Evolutionary conservation across 495 filamentous ascomycete genomes (phyloP).

Genomic region (Friedmanniomyces simplex): DNA sequence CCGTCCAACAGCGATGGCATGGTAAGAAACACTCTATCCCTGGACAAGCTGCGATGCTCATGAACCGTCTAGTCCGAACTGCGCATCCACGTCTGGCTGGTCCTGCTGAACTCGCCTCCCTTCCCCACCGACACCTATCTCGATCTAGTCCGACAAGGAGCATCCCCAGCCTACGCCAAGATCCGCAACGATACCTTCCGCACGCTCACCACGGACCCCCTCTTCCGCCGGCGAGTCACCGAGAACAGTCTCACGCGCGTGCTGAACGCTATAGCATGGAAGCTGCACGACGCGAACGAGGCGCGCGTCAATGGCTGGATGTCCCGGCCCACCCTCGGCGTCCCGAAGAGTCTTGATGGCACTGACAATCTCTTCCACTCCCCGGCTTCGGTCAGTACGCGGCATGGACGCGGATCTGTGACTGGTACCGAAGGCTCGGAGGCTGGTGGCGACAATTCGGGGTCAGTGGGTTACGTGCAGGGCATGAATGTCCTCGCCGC

Average conservation of each 20-base stretch:
- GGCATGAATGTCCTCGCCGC: conserved; percentile 99
- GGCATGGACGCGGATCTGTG: conserved; percentile 14
- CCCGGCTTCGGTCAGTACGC: conserved; percentile 21
- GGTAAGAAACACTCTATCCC: conserved; percentile 40
- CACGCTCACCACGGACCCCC: conserved; percentile 85
- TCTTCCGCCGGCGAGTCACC: conserved; percentile 88
- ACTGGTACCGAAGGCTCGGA: conserved; percentile 45
- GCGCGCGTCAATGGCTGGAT: conserved; percentile 36
- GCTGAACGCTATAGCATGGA: conserved; percentile 95
- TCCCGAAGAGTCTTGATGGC: conserved; percentile 25
- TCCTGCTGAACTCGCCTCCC: conserved; percentile 75
- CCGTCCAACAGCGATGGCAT: conserved; percentile 82
- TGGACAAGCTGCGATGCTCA: not conserved
- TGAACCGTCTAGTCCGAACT: conserved; percentile 60
- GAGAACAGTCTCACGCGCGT: conserved; percentile 91
- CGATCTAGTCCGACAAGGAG: conserved; percentile 78
- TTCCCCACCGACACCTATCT: conserved; percentile 80
- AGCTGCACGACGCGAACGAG: conserved; percentile 64
- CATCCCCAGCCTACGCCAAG: conserved; percentile 89
- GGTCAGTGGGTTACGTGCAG: conserved; percentile 80
- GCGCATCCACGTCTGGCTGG: conserved; percentile 90
- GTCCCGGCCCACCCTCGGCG: conserved; percentile 31
- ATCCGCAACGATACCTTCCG: conserved; percentile 98
- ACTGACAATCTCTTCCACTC: conserved; percentile 26
- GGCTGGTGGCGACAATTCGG: conserved; percentile 35